Evolutionary conservation across 2,329 filamentous ascomycete species (phyloP), one percentile per base, ranked within the genome.

Genomic region (Aureobasidium zeae): DNA sequence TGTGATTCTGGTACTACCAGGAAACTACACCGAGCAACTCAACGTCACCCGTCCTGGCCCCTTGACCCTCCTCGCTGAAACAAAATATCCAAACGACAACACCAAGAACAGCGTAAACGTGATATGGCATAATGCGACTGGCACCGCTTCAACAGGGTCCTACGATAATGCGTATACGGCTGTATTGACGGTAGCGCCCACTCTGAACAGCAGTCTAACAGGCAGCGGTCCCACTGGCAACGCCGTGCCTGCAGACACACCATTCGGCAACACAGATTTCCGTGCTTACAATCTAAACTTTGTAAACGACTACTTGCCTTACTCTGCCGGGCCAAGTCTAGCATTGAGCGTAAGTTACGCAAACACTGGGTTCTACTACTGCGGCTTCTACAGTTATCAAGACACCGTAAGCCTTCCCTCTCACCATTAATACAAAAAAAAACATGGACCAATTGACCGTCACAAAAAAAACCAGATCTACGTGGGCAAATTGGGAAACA

Each of bases 261-360:
- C 77, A 0, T 81, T 81, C 48, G 79, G 79, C 2, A 79, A 73
- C 53, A 56, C 52, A 1, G 71, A 82, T 55, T 83, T 83, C 57
- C 67, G 77, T 7, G 75, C 71, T 0, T 83, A 83, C 58, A 83
- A 83, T 52, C 63, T 83, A 28, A 73, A 83, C 53, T 77, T 83
- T 50, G 64, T 71, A 15, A 83, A 83, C 52, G 68, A 74, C 32
- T 79, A 69, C 51, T 62, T 66, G 0, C 71, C 72, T 20, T 66
- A 65, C 45, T 60, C 71, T 2, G 67, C 67, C 25, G 77, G 77
- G 0, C 79, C 78, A 0, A 67, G 72, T 3, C 69, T 81, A 29
- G 78, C 79, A 0, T 54, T 82, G 5, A 75, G 72, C 13, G 66
- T 81, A 4, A 74, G 72, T 49, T 72, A 75, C 32, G 77, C 79